These are phyloP conservation scores for Mycosarcoma maydis DNA, from an alignment of 1,284 basidiomycete species.

Conservation along the genomic window DNA sequence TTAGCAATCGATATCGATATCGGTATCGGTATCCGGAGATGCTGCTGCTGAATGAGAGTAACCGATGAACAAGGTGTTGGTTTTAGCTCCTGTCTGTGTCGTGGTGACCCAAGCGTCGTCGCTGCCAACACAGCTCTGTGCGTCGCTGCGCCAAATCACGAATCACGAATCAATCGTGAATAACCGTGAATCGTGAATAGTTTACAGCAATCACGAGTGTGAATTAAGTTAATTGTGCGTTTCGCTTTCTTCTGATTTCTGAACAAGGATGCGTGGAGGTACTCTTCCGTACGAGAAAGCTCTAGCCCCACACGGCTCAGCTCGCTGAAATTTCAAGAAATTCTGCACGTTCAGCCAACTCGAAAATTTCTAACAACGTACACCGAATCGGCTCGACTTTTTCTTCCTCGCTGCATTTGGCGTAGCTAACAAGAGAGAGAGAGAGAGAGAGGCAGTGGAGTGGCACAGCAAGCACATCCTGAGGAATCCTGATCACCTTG, in stretches of 20 bases:
- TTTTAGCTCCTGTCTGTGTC: neutral
- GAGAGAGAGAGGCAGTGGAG: neutral
- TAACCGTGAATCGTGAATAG: no score
- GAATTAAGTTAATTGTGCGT: no score
- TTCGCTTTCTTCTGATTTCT: neutral
- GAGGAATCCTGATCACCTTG: no score
- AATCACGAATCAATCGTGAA: no score
- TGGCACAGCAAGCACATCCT: neutral
- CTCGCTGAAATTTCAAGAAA: neutral
- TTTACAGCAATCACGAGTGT: no score
- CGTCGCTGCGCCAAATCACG: neutral
- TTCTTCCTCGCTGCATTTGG: no score
- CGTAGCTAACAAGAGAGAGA: neutral
- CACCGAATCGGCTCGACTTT: neutral
- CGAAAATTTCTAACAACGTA: slow-evolving; percentile 10
- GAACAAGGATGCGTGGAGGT: slow-evolving; percentile 2
- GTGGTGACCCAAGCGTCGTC: slow-evolving; percentile 30
- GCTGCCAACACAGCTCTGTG: neutral
- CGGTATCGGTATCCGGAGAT: neutral
- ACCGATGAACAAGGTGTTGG: neutral
- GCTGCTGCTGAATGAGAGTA: neutral
- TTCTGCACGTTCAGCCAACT: slow-evolving; percentile 1
- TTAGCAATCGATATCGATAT: neutral
- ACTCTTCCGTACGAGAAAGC: slow-evolving; percentile 8
- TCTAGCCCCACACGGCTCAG: no score